Evolutionary conservation across 116 monocot species (phyloP).

Genomic region (Zostera marina): DNA sequence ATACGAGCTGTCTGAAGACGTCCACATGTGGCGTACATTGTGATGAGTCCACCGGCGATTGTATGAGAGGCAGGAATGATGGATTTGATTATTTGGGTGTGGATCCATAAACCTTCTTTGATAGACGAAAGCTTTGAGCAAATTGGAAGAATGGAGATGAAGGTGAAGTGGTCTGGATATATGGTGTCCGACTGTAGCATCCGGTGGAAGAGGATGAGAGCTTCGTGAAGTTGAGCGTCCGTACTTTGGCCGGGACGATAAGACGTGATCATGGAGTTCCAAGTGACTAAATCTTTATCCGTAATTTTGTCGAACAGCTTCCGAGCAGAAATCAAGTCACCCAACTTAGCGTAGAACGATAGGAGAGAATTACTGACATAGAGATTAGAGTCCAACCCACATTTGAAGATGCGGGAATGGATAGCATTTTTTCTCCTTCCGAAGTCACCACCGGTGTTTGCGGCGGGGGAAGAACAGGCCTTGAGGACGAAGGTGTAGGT

Average conservation of each 20-base stretch:
- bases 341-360: slow-evolving; percentile 34
- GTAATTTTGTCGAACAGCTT: slow-evolving; percentile 29
- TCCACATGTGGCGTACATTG: slow-evolving; percentile 38
- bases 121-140: slow-evolving; percentile 24
- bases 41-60: slow-evolving; percentile 29
- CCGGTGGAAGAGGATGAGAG: slow-evolving; percentile 13
- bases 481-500: slow-evolving; percentile 67
- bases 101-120: slow-evolving; percentile 32
- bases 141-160: slow-evolving; percentile 29
- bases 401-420: slow-evolving; percentile 37
- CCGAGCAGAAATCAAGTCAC: slow-evolving; percentile 9
- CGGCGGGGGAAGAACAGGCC: slow-evolving; percentile 21
- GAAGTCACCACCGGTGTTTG: neutral
- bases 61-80: slow-evolving; percentile 14
- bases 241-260: slow-evolving; percentile 7
- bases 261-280: slow-evolving; percentile 35
- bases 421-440: slow-evolving; percentile 16
- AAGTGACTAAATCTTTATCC: slow-evolving; percentile 30
- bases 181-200: slow-evolving; percentile 12
- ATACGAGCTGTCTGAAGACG: slow-evolving; percentile 16
- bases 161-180: slow-evolving; percentile 26
- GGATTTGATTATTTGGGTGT: slow-evolving; percentile 15
- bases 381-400: slow-evolving; percentile 25
- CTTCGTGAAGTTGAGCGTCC: slow-evolving; percentile 9
- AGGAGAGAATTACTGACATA: slow-evolving; percentile 53